Base-by-base conservation (phyloP, 768 basidiomycete genomes). In the Royoungia palumana region DNA sequence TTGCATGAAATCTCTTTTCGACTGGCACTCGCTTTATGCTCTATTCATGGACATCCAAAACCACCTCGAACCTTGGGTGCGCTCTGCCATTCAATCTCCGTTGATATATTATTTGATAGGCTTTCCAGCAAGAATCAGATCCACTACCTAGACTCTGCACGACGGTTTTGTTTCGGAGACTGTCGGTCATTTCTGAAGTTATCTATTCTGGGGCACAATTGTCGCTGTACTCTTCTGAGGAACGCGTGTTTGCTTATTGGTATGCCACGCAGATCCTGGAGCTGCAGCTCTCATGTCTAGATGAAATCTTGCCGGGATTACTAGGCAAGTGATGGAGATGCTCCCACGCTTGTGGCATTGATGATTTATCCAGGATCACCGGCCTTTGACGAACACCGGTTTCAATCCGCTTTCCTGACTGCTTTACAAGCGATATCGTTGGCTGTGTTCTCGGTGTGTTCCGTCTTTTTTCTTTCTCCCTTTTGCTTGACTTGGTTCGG, bases 181-280 rank as follows among this genome's bases (percentile, higher is more conserved):
- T 89, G 16, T 69, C 76, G 5, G 67, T 76, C 10, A 73, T 87
- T 4, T 76, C 80, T 34, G 87, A 92, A 54, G 72, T 93, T 13
- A 65, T 90, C 5, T 70, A 85, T 37, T 83, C 87, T 2, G 90
- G 87, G 2, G 86, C 88, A 53, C 87, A 91, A 63, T 65, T 90
- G 19, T 85, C 87, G 38, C 64, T 93, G 7, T 89, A 90, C 57
- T 72, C 79, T 19, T 64, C 74, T 1, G 78, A 85, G 36, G 90
- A 93, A 59, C 77, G 72, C 28, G 72, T 84, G 0, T 80, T 89
- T 52, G 84, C 88, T 3, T 90, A 91, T 66, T 90, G 87, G 84
- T 87, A 87, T 58, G 69, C 73, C 6, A 62, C 76, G 3, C 74
- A 76, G 37, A 75, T 89, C 4, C 68, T 85, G 1, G 79, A 83